Base-by-base conservation (phyloP, 2,329 filamentous ascomycete genomes). In the Neurospora crassa region DNA sequence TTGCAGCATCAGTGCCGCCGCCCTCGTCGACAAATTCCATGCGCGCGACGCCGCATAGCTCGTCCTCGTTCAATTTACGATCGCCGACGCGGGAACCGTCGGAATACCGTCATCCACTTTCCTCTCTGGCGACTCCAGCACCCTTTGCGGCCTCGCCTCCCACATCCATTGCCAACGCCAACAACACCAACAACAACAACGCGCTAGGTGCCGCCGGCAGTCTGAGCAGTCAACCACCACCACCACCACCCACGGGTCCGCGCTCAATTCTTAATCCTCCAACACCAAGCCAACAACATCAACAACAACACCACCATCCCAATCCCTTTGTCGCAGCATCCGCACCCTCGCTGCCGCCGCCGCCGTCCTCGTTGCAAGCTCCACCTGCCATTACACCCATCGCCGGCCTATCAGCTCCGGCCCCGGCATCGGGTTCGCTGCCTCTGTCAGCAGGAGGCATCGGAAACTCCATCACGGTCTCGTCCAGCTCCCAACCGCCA, bases 51-150 rank as follows among this genome's bases (percentile, higher is more conserved):
- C 83, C 53, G 74, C 83, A 82, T 76, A 16, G 53, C 53, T 70
- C 74, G 53, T 72, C 77, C 71, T 81, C 82, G 72, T 85, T 86
- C 78, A 83, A 79, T 77, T 79, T 86, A 78, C 82, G 84, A 78
- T 86, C 85, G 72, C 84, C 84, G 73, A 83, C 84, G 68, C 82
- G 83, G 73, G 73, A 81, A 74, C 82, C 84, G 74, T 63, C 73
- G 11, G 74, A 75, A 45, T 73, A 75, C 67, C 75, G 74, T 71
- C 53, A 63, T 83, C 68, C 67, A 40, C 63, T 59, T 68, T 68
- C 37, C 59, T 81, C 72, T 78, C 74, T 11, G 53, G 53, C 53
- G 24, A 63, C 53, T 63, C 53, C 29, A 63, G 74, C 76, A 74
- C 73, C 77, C 73, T 78, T 78, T 70, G 70, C 75, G 8, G 76